Percentiles rank a stretch among this genome's conserved stretches.
Evolutionary conservation across 805 yeast species (phyloP).

Genomic region (Candida lessepsii): DNA sequence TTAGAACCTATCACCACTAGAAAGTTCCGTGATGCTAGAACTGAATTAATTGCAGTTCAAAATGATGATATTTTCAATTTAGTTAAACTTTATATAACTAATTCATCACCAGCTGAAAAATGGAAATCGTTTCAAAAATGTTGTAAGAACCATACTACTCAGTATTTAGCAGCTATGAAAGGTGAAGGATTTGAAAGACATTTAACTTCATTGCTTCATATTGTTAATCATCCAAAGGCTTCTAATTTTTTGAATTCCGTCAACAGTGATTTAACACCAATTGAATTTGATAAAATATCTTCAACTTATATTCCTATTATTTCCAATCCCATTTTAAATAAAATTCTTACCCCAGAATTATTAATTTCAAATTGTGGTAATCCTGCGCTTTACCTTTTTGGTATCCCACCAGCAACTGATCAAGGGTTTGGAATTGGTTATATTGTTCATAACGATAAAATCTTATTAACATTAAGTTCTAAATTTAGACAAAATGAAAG

Average conservation of each 20-base stretch:
- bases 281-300: slow-evolving; percentile 17
- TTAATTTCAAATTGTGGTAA: slow-evolving; percentile 87
- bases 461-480: slow-evolving; percentile 79
- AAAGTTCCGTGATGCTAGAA: slow-evolving; percentile 63
- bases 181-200: slow-evolving; percentile 77
- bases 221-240: slow-evolving; percentile 44
- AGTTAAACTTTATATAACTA: slow-evolving; percentile 66
- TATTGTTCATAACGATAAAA: slow-evolving; percentile 75
- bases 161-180: slow-evolving; percentile 50
- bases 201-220: slow-evolving; percentile 60
- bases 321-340: slow-evolving; percentile 33
- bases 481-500: slow-evolving; percentile 86
- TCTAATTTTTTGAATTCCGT: slow-evolving; percentile 38
- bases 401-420: slow-evolving; percentile 87
- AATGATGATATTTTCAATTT: slow-evolving; percentile 48
- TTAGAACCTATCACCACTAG: slow-evolving; percentile 68
- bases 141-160: slow-evolving; percentile 50
- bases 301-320: slow-evolving; percentile 29
- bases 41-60: slow-evolving; percentile 68
- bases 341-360: slow-evolving; percentile 35
- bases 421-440: slow-evolving; percentile 95
- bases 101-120: slow-evolving; percentile 42
- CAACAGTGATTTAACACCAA: slow-evolving; percentile 37
- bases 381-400: slow-evolving; percentile 81
- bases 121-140: slow-evolving; percentile 52